Base-by-base conservation (phyloP, 345 rosid genomes). In the Garcia nutans region DNA sequence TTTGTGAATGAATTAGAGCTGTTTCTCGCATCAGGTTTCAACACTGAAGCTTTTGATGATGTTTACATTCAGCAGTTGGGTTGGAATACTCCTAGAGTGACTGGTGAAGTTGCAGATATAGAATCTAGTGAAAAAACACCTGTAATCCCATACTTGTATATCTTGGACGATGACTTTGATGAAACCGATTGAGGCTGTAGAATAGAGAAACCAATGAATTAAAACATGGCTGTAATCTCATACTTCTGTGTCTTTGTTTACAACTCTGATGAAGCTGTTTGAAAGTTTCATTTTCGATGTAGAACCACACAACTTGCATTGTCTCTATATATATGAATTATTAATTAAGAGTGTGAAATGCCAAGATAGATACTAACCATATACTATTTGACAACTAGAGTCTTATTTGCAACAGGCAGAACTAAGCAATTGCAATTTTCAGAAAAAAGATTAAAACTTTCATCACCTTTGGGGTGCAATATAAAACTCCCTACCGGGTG, bases 11-110 rank as follows among this genome's bases (percentile, higher is more conserved):
- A 92, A 78, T 16, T 91, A 57, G 93, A 89, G 71, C 75, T 92
- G 11, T 96, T 92, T 85, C 93, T 92, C 10, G 97, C 89, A 57
- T 86, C 96, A 0, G 96, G 95, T 5, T 83, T 92, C 74, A 93
- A 82, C 81, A 65, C 82, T 3, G 92, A 88, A 69, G 97, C 97
- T 22, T 96, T 88, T 26, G 99, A 92, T 81, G 86, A 82, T 26
- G 86, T 90, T 41, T 93, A 88, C 70, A 76, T 67, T 77, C 88
- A 78, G 71, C 78, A 78, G 10, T 67, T 91, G 56, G 87, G 85
- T 42, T 72, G 80, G 89, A 86, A 83, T 75, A 31, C 70, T 45
- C 78, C 79, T 26, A 74, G 77, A 72, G 83, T 44, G 42, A 79
- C 74, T 19, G 49, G 23, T 15, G 75, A 67, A 55, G 68, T 74